Base-by-base conservation (phyloP, 495 filamentous ascomycete species). In the Aspergillus nanangensis region DNA sequence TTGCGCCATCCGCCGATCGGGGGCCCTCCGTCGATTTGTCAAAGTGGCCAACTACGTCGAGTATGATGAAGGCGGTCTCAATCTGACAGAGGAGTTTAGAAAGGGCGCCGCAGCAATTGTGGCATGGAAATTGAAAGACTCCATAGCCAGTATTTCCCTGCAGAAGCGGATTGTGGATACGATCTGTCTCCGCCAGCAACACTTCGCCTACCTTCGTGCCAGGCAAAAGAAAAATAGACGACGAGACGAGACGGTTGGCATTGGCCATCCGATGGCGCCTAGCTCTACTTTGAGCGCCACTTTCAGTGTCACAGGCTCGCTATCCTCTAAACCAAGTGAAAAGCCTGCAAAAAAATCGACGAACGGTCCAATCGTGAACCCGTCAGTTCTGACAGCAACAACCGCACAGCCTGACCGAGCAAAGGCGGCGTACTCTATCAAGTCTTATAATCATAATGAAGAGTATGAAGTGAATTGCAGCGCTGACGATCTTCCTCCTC, bases 1-100 rank as follows among this genome's bases (percentile, higher is more conserved):
- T 14, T 38, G 48, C 8, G 48, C 48, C 11, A 19, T 52, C 9
- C 53, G 53, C 32, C 48, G 53, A 11, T 56, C 53, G 11, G 53
- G 53, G 3, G 41, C 52, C 7, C 53, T 52, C n/a, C 53, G 41
- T 27, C 29, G 53, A 23, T 48, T 48, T 15, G 44, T 56, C 7
- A 56, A 51, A 27, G 27, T 52, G 10, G 36, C 8, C 14, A 22
- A 23, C 1, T 34, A 48, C 15, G 11, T 33, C 18, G 36, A 48
- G 18, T 48, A 34, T 19, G 36, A 48, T 20, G 36, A 48, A 3
- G n/a, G 15, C 20, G 45, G 45, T 1, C 37, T 48, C 1, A 48
- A 48, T 5, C 14, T 48, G 0, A 48, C 45, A 3, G 45, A 46
- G 2, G 37, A 9, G 14, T 48, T 48, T 41, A 24, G 45, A 14